Base-by-base conservation (phyloP, 306 rosid genomes). In the Albizia julibrissin region DNA sequence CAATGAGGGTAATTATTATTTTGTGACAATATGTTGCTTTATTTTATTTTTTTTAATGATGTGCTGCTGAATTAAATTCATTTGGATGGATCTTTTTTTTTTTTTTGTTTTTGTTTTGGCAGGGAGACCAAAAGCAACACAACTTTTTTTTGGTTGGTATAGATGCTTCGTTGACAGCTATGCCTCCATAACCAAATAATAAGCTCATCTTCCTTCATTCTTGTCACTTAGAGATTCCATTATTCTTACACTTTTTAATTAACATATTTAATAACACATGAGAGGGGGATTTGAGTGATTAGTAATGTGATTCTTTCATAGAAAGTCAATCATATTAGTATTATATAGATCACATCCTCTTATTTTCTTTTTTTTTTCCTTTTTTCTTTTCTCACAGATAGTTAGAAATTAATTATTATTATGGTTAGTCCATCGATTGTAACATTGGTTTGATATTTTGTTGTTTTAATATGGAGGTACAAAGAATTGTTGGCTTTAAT, bases 91-190 rank as follows among this genome's bases (percentile, higher is more conserved):
- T 76, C 1, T 68, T 37, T 42, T 65, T n/a, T n/a, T 21, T 50
- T 5, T 52, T 33, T 33, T 3, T 33, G 3, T 59, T n/a, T n/a
- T n/a, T n/a, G n/a, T n/a, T 61, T 12, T 12, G 66, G 77, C 80
- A 84, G 86, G 76, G 24, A 76, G 76, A 82, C 66, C 66, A 34
- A 77, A 82, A 77, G 69, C 15, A 42, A 52, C 47, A 74, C 29
- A 31, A 26, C 64, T 73, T 74, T 78, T 40, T 16, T 65, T 54
- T 43, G 8, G 33, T 42, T n/a, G 76, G 79, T 31, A 69, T 69
- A 78, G 54, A 77, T 62, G 44, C 47, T 47, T 68, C 75, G 31
- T 40, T 72, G 24, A 72, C 37, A 31, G 58, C 54, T 11, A 72
- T 37, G 50, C 72, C 37, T 10, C 18, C 64, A 71, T 8, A 34